These are phyloP conservation scores for Trichophyton verrucosum DNA, from an alignment of 2,329 filamentous ascomycete genomes.

Conservation along the genomic window DNA sequence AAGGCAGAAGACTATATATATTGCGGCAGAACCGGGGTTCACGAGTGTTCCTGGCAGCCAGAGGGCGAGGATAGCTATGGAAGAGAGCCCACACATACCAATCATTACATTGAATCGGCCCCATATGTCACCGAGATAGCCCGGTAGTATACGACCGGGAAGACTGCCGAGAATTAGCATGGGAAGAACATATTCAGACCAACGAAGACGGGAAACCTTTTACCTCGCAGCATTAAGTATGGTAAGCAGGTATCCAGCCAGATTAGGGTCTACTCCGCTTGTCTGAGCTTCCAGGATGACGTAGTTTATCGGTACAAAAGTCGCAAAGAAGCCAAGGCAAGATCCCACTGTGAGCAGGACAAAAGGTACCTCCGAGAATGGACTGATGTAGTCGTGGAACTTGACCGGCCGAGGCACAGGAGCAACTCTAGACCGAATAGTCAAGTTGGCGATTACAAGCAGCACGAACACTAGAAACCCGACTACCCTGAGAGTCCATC, in stretches of 20 bases:
- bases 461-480: slow-evolving; percentile 50
- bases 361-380: slow-evolving; percentile 38
- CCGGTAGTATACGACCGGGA: slow-evolving; percentile 45
- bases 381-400: slow-evolving; percentile 12
- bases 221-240: slow-evolving; percentile 41
- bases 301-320: slow-evolving; percentile 47
- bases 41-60: slow-evolving; percentile 35
- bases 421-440: slow-evolving; percentile 37
- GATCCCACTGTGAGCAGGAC: slow-evolving; percentile 33
- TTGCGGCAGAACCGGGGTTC: slow-evolving; percentile 35
- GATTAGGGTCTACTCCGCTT: slow-evolving; percentile 36
- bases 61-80: slow-evolving; percentile 40
- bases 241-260: slow-evolving; percentile 43
- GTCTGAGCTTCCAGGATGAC: slow-evolving; percentile 35
- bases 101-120: slow-evolving; percentile 45
- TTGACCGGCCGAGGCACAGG: slow-evolving; percentile 12
- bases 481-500: slow-evolving; percentile 46
- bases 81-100: slow-evolving; percentile 35
- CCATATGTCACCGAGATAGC: slow-evolving; percentile 42
- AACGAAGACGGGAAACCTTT: not conserved
- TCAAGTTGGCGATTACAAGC: slow-evolving; percentile 41
- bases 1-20: slow-evolving; percentile 46
- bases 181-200: not conserved
- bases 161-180: slow-evolving; percentile 22
- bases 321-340: slow-evolving; percentile 48